Percentiles rank a stretch among this genome's conserved stretches.
These are phyloP conservation scores for Cyberlindnera veronae DNA, from an alignment of 805 yeast genomes.

Conservation along the genomic window DNA sequence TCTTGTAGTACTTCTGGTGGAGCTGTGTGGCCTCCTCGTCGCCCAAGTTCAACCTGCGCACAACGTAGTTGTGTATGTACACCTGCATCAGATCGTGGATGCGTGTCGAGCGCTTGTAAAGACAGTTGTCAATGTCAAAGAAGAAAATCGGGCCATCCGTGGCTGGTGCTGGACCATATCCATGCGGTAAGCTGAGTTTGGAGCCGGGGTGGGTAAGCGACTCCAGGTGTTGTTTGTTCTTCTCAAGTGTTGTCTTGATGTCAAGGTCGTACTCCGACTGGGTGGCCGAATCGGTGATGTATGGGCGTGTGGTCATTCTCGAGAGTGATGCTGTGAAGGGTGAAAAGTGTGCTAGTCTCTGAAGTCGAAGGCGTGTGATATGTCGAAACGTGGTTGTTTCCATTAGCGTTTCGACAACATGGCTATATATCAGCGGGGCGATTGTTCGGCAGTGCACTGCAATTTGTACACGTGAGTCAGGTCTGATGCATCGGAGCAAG, in stretches of 20 bases:
- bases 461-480: too few species aligned
- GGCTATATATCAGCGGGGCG: too few species aligned
- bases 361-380: too few species aligned
- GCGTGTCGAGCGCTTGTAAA: conserved; percentile 68
- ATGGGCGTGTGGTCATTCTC: not conserved
- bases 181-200: conserved; percentile 29
- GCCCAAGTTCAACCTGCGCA: conserved; percentile 51
- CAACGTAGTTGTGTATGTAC: conserved; percentile 79
- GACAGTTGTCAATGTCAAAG: conserved; percentile 93
- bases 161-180: conserved; percentile 21
- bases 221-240: conserved; percentile 31
- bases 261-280: conserved; percentile 15
- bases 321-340: too few species aligned
- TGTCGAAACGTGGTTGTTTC: too few species aligned
- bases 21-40: conserved; percentile 73
- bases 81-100: conserved; percentile 88
- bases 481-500: too few species aligned
- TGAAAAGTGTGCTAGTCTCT: too few species aligned
- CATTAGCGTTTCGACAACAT: too few species aligned
- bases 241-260: conserved; percentile 19
- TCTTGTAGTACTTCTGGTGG: conserved; percentile 73
- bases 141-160: conserved; percentile 50
- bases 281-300: conserved; percentile 11
- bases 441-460: too few species aligned
- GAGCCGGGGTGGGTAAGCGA: conserved; percentile 35